A percentile compares a stretch with the other conserved stretches of the same genome.
These are phyloP conservation scores for Fragaria ananassa DNA, from an alignment of 306 rosid genomes.

Conservation along the genomic window DNA sequence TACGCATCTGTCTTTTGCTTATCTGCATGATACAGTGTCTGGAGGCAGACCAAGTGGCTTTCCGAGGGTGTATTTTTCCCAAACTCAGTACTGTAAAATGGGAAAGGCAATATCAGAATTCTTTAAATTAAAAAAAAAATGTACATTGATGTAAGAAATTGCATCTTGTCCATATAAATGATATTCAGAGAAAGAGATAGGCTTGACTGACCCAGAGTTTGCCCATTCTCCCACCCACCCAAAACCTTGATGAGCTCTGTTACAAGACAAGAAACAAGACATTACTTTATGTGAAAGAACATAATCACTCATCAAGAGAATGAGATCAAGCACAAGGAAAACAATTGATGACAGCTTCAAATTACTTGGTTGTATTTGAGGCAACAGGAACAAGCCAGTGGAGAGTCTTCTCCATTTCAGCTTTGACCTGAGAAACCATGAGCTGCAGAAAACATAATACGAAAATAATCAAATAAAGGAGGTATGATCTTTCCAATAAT, in stretches of 20 bases:
- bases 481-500: not conserved
- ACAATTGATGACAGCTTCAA: not conserved
- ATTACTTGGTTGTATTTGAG: slow-evolving; percentile 67
- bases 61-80: slow-evolving; percentile 43
- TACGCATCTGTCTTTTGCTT: slow-evolving; percentile 61
- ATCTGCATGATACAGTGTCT: slow-evolving; percentile 77
- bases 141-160: not conserved
- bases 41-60: slow-evolving; percentile 57
- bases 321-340: slow-evolving; percentile 2
- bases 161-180: not conserved
- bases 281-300: not conserved
- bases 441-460: slow-evolving; percentile 45
- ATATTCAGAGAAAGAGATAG: not conserved
- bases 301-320: not conserved
- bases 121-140: not conserved
- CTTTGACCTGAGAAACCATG: slow-evolving; percentile 49
- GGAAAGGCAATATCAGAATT: slow-evolving; percentile 3
- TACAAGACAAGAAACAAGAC: slow-evolving; percentile 16
- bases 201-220: slow-evolving; percentile 56
- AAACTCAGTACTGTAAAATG: slow-evolving; percentile 53
- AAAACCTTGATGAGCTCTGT: slow-evolving; percentile 92
- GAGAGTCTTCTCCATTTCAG: slow-evolving; percentile 74
- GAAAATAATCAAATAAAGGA: not conserved
- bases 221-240: slow-evolving; percentile 99
- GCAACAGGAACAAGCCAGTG: slow-evolving; percentile 83